Evolutionary conservation across 2,329 filamentous ascomycete species (phyloP).

Genomic region (Penicillium sp.): DNA sequence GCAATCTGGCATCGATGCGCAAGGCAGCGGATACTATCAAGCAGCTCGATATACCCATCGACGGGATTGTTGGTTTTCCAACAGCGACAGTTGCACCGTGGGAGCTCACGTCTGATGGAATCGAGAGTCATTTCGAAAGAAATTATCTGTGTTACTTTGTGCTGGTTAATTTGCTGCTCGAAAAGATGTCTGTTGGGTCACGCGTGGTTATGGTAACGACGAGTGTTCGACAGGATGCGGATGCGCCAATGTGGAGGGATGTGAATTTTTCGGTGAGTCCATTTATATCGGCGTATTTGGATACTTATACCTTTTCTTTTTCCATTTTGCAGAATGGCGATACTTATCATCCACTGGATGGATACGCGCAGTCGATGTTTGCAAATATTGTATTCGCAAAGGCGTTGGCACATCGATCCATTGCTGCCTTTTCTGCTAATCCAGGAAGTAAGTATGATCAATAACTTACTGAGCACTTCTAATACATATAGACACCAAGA

Average conservation of each 20-base stretch:
- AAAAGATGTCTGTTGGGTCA: constrained; percentile 9
- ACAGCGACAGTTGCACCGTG: constrained; percentile 18
- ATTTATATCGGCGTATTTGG: no score
- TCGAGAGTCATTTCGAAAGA: constrained; percentile 25
- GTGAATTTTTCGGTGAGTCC: constrained; percentile 19
- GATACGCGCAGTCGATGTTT: constrained; percentile 26
- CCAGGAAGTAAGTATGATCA: constrained; percentile 23
- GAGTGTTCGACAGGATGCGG: constrained; percentile 19
- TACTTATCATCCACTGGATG: constrained; percentile 24
- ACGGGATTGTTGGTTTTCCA: constrained; percentile 23
- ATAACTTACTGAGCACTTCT: background rate
- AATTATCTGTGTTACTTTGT: constrained; percentile 27
- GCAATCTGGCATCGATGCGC: constrained; percentile 14
- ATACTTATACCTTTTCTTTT: no score
- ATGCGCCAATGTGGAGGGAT: constrained; percentile 20
- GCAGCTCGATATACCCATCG: constrained; percentile 16
- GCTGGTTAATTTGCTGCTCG: constrained; percentile 19
- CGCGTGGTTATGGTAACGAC: constrained; percentile 23
- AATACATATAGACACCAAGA: constrained; percentile 18
- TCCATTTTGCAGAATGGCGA: constrained; percentile 17
- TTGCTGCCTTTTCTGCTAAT: constrained; percentile 24
- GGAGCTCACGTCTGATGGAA: constrained; percentile 20
- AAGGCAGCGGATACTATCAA: constrained; percentile 17
- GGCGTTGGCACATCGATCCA: constrained; percentile 16
- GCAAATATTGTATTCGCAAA: constrained; percentile 27